Conservation (phyloP, 2,329 filamentous ascomycete genomes). For the Lasiodiplodia sp. region DNA sequence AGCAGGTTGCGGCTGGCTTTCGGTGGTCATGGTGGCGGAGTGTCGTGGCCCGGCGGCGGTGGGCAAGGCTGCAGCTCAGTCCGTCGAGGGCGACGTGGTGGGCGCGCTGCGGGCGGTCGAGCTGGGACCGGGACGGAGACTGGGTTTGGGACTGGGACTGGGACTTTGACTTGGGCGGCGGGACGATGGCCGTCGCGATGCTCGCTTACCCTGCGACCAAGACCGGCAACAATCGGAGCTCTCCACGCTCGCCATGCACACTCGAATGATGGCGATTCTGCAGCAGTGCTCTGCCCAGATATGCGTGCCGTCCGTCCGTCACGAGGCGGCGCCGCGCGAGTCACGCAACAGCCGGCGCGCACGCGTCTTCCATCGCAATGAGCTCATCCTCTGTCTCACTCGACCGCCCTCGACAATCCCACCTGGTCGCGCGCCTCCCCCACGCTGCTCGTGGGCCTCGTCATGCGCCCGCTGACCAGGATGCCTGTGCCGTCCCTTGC, state of each 20-base stretch:
- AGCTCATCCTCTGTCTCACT: constrained; percentile 23
- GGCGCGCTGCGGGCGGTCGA: constrained; percentile 16
- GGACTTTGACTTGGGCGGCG: constrained; percentile 5
- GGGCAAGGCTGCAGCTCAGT: constrained; percentile 24
- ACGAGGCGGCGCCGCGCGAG: constrained; percentile 14
- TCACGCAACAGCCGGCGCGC: background rate
- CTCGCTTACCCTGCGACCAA: constrained; percentile 25
- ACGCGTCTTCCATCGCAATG: background rate
- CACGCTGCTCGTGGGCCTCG: constrained; percentile 8
- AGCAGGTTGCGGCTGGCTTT: constrained; percentile 17
- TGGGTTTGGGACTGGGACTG: background rate
- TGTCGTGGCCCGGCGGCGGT: constrained; percentile 9
- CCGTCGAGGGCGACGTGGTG: constrained; percentile 19
- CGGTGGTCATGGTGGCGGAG: constrained; percentile 13
- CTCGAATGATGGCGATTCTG: background rate
- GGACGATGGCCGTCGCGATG: constrained; percentile 20
- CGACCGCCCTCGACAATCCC: background rate
- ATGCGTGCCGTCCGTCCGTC: constrained; percentile 1
- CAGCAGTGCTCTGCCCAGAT: constrained; percentile 6
- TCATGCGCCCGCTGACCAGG: constrained; percentile 24
- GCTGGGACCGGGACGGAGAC: background rate
- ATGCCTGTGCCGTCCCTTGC: background rate
- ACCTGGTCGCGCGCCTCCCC: constrained; percentile 8
- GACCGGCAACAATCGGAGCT: constrained; percentile 8
- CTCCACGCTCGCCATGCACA: constrained; percentile 7